Conservation (phyloP, 768 basidiomycete genomes). For the Rhizopogon vesiculosus region DNA sequence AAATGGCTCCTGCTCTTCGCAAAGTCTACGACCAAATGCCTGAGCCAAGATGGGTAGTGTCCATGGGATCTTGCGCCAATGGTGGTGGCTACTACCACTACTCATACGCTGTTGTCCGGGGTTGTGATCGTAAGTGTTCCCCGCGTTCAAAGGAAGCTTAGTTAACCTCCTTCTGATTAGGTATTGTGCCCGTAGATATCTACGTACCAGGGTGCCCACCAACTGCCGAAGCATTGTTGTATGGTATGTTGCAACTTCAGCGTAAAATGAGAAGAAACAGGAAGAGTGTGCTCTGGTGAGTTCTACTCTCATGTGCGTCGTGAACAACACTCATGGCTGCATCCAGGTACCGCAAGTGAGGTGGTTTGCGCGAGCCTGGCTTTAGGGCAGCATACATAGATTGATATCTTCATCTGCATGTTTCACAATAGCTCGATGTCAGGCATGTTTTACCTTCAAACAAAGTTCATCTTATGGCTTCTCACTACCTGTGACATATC, state of each 20-base stretch:
- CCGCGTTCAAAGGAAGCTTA: background rate
- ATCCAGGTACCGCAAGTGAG: slow-evolving; percentile 54
- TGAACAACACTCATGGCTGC: background rate
- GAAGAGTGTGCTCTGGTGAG: slow-evolving; percentile 83
- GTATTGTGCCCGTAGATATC: slow-evolving; percentile 97
- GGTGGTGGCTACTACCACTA: slow-evolving; percentile 98
- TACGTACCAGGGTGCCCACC: slow-evolving; percentile 96
- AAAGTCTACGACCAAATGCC: slow-evolving; percentile 99
- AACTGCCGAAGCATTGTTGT: slow-evolving; percentile 94
- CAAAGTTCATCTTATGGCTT: background rate
- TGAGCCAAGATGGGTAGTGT: slow-evolving; percentile 99
- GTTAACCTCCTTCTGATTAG: slow-evolving; percentile 29
- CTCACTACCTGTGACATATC: too few species aligned
- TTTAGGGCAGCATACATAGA: slow-evolving; percentile 24
- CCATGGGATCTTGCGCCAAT: slow-evolving; percentile 99
- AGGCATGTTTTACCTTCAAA: background rate
- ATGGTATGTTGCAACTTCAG: slow-evolving; percentile 95
- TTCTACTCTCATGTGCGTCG: background rate
- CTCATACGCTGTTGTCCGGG: slow-evolving; percentile 97
- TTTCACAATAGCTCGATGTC: background rate
- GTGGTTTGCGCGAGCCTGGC: slow-evolving; percentile 6
- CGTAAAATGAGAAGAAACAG: slow-evolving; percentile 91
- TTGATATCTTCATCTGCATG: background rate
- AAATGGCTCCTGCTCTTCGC: slow-evolving; percentile 97
- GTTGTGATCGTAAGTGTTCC: slow-evolving; percentile 80